These are phyloP conservation scores for Anthostomella pinea DNA, from an alignment of 2,329 filamentous ascomycete species.

Conservation along the genomic window DNA sequence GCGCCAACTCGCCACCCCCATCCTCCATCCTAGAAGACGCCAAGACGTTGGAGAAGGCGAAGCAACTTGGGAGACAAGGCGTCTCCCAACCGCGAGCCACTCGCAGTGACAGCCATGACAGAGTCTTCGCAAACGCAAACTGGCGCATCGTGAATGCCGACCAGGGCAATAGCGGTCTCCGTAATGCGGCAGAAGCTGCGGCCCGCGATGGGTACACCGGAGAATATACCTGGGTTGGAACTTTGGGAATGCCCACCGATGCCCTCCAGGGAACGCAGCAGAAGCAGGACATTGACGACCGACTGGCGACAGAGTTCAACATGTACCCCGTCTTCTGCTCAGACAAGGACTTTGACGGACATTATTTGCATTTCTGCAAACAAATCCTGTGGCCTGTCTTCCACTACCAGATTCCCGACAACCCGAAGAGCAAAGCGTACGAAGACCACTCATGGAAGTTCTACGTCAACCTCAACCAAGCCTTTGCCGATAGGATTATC, in stretches of 20 bases:
- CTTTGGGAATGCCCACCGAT: conserved; percentile 91
- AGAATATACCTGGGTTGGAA: conserved; percentile 88
- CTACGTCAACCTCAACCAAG: conserved; percentile 89
- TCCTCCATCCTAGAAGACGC: conserved; percentile 71
- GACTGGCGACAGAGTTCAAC: conserved; percentile 75
- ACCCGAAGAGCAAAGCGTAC: conserved; percentile 97
- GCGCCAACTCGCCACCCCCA: conserved; percentile 70
- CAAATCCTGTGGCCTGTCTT: conserved; percentile 97
- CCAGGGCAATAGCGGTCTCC: conserved; percentile 88
- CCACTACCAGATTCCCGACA: conserved; percentile 96
- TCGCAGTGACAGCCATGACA: conserved; percentile 63
- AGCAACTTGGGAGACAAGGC: conserved; percentile 55
- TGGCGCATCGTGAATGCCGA: conserved; percentile 84
- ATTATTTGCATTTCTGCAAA: conserved; percentile 96
- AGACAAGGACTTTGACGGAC: conserved; percentile 90
- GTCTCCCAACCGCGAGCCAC: conserved; percentile 52
- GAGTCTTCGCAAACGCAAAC: conserved; percentile 70
- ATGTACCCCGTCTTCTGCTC: conserved; percentile 81
- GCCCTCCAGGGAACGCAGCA: conserved; percentile 70
- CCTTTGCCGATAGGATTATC: conserved; percentile 86
- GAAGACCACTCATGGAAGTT: conserved; percentile 96
- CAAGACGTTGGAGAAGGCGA: conserved; percentile 55
- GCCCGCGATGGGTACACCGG: conserved; percentile 64
- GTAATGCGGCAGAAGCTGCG: conserved; percentile 82
- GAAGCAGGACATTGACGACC: conserved; percentile 80